Percentiles rank a stretch among this genome's conserved stretches.
Conservation (phyloP, 129 eudicot genomes). For the Erigeron canadensis region DNA sequence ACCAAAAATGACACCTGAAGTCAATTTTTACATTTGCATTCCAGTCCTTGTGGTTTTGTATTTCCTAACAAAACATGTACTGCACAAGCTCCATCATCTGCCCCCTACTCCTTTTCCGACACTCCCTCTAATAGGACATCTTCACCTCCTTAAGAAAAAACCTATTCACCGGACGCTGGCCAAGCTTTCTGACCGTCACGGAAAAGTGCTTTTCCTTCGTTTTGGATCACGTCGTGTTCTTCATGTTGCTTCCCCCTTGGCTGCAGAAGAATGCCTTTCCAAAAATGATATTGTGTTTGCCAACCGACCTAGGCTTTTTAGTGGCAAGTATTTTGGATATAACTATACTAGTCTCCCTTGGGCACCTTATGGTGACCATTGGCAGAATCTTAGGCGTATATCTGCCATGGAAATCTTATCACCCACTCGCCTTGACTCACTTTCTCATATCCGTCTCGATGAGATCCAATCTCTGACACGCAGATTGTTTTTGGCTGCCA, state of each 20-base stretch:
- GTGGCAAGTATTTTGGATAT: conserved; percentile 42
- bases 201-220: conserved; percentile 42
- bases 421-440: conserved; percentile 39
- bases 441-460: conserved; percentile 33
- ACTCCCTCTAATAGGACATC: conserved; percentile 58
- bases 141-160: conserved; percentile 42
- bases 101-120: conserved; percentile 54
- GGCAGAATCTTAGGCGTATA: conserved; percentile 48
- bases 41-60: conserved; percentile 11
- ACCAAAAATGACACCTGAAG: conserved; percentile 16
- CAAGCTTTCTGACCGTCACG: conserved; percentile 26
- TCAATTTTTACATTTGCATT: conserved; percentile 10
- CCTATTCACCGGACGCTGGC: conserved; percentile 41
- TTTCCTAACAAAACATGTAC: conserved; percentile 29
- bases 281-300: conserved; percentile 54
- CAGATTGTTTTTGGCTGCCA: conserved; percentile 3
- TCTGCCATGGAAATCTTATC: conserved; percentile 45
- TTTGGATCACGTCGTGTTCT: conserved; percentile 41
- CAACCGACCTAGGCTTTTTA: conserved; percentile 45
- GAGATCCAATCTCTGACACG: conserved; percentile 23
- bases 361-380: conserved; percentile 56
- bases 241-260: conserved; percentile 49
- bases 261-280: conserved; percentile 58
- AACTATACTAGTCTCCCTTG: conserved; percentile 37
- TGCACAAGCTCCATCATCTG: conserved; percentile 36